Evolutionary conservation across 2,329 filamentous ascomycete species (phyloP), one percentile per base, ranked within the genome.

Genomic region (Scleromitrula shiraiana): DNA sequence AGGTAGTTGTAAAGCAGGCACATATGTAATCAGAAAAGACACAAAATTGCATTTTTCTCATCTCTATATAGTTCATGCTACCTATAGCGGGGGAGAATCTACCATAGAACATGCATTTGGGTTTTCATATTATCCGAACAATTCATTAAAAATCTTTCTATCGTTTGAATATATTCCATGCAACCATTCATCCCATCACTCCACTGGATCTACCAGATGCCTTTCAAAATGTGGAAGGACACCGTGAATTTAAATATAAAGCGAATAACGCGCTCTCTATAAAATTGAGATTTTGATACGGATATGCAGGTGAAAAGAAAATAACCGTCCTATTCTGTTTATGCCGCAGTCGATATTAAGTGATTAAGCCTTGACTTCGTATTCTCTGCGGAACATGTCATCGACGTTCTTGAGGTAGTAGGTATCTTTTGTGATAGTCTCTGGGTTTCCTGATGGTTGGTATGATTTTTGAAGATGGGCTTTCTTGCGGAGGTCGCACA

Each of bases 391-490:
- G 82, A 87, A 93, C 85, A 88, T 88, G 60, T 88, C 85, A 63
- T 93, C 86, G 40, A 93, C 77, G 66, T 83, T 81, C 63, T 79
- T 80, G 50, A 93, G 76, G 71, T 90, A 93, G 73, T 91, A 93
- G 19, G 81, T 80, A 50, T 80, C 83, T 51, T 76, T 69, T 52
- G 66, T 64, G 49, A 93, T 76, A 57, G 78, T 85, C 38, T 85
- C 83, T 23, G 74, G 63, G 45, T 80, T 80, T 50, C 87, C 87
- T 61, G 74, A 67, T 53, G 87, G 87, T 55, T 72, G 78, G 70
- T 79, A 93, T 71, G 80, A 72, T 74, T 90, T 91, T 74, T 89
- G 78, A 56, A 91, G 74, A 67, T 93, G 87, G 47, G 86, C 87
- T 69, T 88, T 78, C 71, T 93, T 85, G 65, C 87, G 84, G 58